Evolutionary conservation across 495 filamentous ascomycete species (phyloP).

Genomic region (Penicillium longicatenatum): DNA sequence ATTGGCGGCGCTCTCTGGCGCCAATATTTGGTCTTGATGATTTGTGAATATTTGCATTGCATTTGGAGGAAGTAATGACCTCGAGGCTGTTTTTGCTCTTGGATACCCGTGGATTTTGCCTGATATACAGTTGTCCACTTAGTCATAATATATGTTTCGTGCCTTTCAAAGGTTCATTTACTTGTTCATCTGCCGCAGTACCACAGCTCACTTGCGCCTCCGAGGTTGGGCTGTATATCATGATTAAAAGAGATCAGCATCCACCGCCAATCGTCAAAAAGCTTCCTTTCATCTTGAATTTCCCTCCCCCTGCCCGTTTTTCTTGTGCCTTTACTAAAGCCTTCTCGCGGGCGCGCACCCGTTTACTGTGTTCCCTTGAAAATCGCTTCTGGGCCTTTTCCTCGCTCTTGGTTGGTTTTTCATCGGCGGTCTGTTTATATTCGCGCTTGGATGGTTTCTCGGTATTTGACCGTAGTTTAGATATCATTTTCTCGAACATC

Average conservation of each 20-base stretch:
- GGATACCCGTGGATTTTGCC: background rate
- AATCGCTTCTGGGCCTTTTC: background rate
- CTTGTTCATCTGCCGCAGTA: background rate
- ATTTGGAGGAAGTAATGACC: background rate
- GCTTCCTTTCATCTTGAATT: background rate
- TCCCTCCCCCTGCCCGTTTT: background rate
- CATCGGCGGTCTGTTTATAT: background rate
- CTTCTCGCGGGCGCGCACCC: constrained; percentile 1
- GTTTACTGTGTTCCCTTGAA: background rate
- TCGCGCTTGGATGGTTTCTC: background rate
- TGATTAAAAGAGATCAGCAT: background rate
- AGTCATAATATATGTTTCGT: background rate
- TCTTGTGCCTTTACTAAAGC: background rate
- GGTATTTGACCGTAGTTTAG: background rate
- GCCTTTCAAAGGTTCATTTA: no score
- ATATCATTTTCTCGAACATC: background rate
- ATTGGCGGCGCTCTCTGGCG: constrained; percentile 19
- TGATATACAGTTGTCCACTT: background rate
- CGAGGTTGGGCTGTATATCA: no score
- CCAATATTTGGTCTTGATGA: constrained; percentile 16
- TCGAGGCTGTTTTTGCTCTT: background rate
- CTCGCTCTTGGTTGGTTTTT: background rate
- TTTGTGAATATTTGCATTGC: background rate
- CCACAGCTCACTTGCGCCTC: no score
- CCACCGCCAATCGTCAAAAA: background rate